These are phyloP conservation scores for Omphalea diandra DNA, from an alignment of 441 rosid genomes.

Conservation along the genomic window DNA sequence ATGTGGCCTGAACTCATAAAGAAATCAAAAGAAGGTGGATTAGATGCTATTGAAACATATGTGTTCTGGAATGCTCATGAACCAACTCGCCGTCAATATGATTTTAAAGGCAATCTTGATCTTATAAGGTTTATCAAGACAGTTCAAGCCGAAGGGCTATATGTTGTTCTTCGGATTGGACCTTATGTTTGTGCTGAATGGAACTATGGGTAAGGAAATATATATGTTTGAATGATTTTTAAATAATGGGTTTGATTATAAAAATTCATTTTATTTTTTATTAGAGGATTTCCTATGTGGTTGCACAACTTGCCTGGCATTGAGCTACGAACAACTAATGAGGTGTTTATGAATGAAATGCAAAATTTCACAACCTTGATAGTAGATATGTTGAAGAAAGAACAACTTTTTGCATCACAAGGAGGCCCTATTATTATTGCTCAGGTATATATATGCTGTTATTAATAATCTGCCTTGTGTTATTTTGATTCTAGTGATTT, in stretches of 20 bases:
- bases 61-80: slow-evolving; percentile 37
- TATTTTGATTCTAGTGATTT: neutral
- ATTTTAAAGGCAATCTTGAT: slow-evolving; percentile 38
- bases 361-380: slow-evolving; percentile 45
- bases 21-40: slow-evolving; percentile 29
- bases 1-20: slow-evolving; percentile 28
- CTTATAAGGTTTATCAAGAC: slow-evolving; percentile 37
- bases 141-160: slow-evolving; percentile 32
- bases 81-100: slow-evolving; percentile 30
- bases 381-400: slow-evolving; percentile 50
- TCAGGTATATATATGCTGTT: slow-evolving; percentile 50
- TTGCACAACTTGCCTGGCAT: slow-evolving; percentile 45
- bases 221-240: neutral
- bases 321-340: slow-evolving; percentile 42
- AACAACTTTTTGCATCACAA: slow-evolving; percentile 67
- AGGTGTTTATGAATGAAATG: slow-evolving; percentile 48
- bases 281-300: slow-evolving; percentile 66
- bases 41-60: slow-evolving; percentile 31
- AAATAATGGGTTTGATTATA: neutral
- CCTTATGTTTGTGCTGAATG: slow-evolving; percentile 71
- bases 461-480: neutral
- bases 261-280: neutral
- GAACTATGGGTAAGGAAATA: slow-evolving; percentile 46
- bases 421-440: slow-evolving; percentile 76
- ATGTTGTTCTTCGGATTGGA: slow-evolving; percentile 57